phyloP scores from a whole-genome alignment of 2,329 filamentous ascomycete genomes.

The Phialocephala subalpina region DNA sequence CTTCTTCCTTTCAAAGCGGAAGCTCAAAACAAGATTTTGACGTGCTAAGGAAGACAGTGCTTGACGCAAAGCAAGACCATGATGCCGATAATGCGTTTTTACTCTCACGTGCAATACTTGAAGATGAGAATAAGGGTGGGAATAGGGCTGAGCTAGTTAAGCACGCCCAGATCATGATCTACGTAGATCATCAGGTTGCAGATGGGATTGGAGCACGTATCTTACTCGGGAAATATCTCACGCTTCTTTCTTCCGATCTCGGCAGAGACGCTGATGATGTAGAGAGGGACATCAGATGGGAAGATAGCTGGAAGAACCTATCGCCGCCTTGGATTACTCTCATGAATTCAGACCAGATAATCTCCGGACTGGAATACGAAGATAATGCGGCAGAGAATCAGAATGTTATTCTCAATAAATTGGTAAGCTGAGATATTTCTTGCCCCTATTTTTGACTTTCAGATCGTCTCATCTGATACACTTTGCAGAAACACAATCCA shows the following conservation, averaged over 20 bases:
- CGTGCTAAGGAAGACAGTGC: conserved; percentile 19
- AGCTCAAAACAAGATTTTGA: conserved; percentile 12
- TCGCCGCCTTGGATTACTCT: conserved; percentile 33
- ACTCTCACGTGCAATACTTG: conserved; percentile 11
- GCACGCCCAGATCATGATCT: conserved; percentile 31
- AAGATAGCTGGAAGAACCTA: conserved; percentile 27
- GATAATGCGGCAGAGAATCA: conserved; percentile 18
- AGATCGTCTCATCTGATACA: background rate
- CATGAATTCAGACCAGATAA: conserved; percentile 28
- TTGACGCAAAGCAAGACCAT: conserved; percentile 15
- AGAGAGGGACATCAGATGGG: conserved; percentile 22
- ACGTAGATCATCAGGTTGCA: conserved; percentile 34
- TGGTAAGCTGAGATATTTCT: conserved; percentile 21
- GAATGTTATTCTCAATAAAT: conserved; percentile 25
- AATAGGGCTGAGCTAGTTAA: conserved; percentile 4
- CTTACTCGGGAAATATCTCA: conserved; percentile 31
- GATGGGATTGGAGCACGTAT: conserved; percentile 37
- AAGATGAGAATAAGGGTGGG: background rate
- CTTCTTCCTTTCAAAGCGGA: conserved; percentile 12
- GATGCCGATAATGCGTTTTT: conserved; percentile 24
- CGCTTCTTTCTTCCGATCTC: conserved; percentile 26
- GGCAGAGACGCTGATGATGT: background rate
- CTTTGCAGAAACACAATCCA: conserved; percentile 27
- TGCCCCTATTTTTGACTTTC: background rate
- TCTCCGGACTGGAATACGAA: conserved; percentile 26